A percentile compares a stretch with the other conserved stretches of the same genome.
These are phyloP conservation scores for Chaetothyriales sp. DNA, from an alignment of 2,329 filamentous ascomycete species.

Conservation along the genomic window DNA sequence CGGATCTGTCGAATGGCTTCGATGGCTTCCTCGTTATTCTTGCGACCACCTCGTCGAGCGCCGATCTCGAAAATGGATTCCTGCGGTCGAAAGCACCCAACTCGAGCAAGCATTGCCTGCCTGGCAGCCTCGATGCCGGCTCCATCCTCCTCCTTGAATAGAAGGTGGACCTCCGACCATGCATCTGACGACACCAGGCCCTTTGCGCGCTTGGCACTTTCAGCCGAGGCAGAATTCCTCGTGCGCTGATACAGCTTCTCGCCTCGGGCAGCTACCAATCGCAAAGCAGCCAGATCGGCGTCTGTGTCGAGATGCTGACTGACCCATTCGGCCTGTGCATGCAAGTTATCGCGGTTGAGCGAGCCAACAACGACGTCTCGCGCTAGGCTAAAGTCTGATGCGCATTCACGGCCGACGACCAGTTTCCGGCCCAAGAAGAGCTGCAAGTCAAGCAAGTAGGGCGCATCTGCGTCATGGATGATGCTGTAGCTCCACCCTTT, in stretches of 20 bases:
- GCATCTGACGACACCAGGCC: conserved; percentile 56
- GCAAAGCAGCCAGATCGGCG: conserved; percentile 57
- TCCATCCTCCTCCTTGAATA: conserved; percentile 62
- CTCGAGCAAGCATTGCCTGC: conserved; percentile 73
- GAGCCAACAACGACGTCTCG: conserved; percentile 74
- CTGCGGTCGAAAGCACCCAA: conserved; percentile 74
- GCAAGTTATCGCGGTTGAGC: conserved; percentile 58
- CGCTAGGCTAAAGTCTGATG: conserved; percentile 54
- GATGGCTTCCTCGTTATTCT: conserved; percentile 54
- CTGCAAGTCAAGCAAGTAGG: conserved; percentile 86
- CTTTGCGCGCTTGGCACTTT: conserved; percentile 80
- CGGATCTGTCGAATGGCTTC: conserved; percentile 34
- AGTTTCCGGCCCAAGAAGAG: conserved; percentile 81
- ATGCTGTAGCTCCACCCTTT: conserved; percentile 93
- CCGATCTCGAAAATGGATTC: conserved; percentile 97
- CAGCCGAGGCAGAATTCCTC: conserved; percentile 73
- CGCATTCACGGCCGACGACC: conserved; percentile 54
- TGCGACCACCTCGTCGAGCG: conserved; percentile 57
- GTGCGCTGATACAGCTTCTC: conserved; percentile 88
- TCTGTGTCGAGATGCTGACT: conserved; percentile 64
- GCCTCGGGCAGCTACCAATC: conserved; percentile 66
- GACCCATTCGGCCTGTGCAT: conserved; percentile 67
- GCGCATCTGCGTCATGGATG: conserved; percentile 72
- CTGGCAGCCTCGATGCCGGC: conserved; percentile 56
- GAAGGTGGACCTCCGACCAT: conserved; percentile 62